Percentiles rank a stretch among this genome's conserved stretches.
phyloP scores from a whole-genome alignment of 768 basidiomycete genomes.

The Boletus huronensis region DNA sequence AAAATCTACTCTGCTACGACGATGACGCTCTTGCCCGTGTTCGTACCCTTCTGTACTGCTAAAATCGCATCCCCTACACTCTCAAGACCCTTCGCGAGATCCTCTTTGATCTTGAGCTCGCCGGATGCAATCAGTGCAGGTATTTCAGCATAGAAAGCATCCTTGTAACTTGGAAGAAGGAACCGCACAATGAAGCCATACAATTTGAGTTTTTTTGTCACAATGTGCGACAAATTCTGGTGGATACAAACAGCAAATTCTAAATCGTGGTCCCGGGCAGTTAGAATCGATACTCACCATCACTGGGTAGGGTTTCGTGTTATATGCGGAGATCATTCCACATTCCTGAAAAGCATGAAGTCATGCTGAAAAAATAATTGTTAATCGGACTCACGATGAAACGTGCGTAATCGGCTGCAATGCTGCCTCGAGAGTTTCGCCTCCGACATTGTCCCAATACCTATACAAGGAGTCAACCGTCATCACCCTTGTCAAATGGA shows the following conservation, averaged over 20 bases:
- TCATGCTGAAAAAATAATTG: not conserved
- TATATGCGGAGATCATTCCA: conserved; percentile 22
- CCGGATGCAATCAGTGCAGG: conserved; percentile 42
- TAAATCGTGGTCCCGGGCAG: conserved; percentile 5
- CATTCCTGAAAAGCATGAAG: conserved; percentile 29
- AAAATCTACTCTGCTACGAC: conserved; percentile 6
- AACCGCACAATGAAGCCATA: conserved; percentile 41
- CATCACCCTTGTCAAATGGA: not conserved
- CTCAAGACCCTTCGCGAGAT: conserved; percentile 44
- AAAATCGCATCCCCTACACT: conserved; percentile 37
- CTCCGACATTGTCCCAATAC: conserved; percentile 42
- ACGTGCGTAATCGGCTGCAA: too few species aligned
- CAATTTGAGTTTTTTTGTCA: conserved; percentile 40
- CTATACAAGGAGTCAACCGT: not conserved
- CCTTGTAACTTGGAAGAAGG: conserved; percentile 32
- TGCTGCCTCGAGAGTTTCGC: conserved; percentile 54
- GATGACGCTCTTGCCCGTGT: conserved; percentile 29
- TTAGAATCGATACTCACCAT: conserved; percentile 1
- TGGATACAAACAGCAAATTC: not conserved
- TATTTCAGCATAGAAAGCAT: conserved; percentile 42
- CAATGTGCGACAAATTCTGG: conserved; percentile 39
- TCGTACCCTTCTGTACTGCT: conserved; percentile 34
- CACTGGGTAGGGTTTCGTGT: conserved; percentile 6
- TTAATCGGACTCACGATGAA: conserved; percentile 38
- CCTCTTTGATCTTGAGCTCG: conserved; percentile 46